Base-by-base conservation (phyloP, 2,329 filamentous ascomycete genomes). In the Aureobasidium uvarum region DNA sequence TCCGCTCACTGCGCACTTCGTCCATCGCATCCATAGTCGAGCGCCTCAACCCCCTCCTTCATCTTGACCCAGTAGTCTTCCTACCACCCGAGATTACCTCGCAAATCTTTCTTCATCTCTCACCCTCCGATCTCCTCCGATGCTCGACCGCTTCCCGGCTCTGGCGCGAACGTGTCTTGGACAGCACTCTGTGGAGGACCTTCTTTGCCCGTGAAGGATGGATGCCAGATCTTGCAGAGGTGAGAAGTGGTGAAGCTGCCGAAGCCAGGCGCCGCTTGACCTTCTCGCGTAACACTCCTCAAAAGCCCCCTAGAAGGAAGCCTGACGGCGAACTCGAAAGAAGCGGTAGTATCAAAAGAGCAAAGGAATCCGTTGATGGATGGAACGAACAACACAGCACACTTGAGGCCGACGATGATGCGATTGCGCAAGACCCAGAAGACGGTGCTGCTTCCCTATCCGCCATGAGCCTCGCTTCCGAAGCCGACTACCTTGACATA, bases 41-140 rank as follows among this genome's bases (percentile, higher is more conserved):
- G 64, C 85, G 89, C 68, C 80, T 96, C 20, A 90, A 88, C 68
- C 91, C 92, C 4, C 84, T 93, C 62, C 87, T 98, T 2, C 93
- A 97, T 77, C 94, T 97, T 78, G 91, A 99, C 77, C 96, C 96
- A 64, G 87, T 96, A 48, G 81, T 86, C 69, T 87, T 91, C 72
- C 85, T 99, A 0, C 95, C 95, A 0, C 87, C 91, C 31, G 95
- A 99, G 76, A 90, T 99, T 71, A 96, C 92, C 67, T 87, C 95
- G 51, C 89, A 96, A 72, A 89, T 98, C 51, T 88, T 99, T 50
- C 88, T 89, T 18, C 95, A 92, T 73, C 87, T 99, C 58, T 90
- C 93, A 64, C 89, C 92, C 0, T 76, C 86, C 33, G 95, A 92
- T 0, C 82, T 99, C 45, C 83, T 98, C 65, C 86, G 85, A 58